Evolutionary conservation across 2,329 filamentous ascomycete species (phyloP).

Genomic region (Mariannaea elegans): DNA sequence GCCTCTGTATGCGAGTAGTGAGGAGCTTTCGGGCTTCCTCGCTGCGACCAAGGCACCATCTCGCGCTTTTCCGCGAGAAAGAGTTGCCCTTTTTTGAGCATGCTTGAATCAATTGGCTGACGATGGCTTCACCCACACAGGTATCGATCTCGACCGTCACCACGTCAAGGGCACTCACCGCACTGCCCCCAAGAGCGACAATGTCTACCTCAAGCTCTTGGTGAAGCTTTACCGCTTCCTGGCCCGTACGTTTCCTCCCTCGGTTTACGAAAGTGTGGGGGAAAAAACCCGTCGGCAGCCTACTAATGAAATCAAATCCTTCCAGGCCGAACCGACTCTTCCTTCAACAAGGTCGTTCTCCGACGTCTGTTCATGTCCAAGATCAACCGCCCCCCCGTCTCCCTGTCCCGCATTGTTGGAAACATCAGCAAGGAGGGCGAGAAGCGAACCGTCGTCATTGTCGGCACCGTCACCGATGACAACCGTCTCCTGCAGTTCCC

Average conservation of each 20-base stretch:
- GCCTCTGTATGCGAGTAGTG: conserved; percentile 63
- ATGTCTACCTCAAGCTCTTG: conserved; percentile 96
- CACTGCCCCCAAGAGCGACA: conserved; percentile 97
- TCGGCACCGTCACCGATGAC: conserved; percentile 97
- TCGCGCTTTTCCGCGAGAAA: conserved; percentile 39
- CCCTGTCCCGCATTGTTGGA: conserved; percentile 86
- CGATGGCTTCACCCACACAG: conserved; percentile 61
- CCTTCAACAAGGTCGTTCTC: conserved; percentile 99
- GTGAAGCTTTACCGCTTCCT: conserved; percentile 99
- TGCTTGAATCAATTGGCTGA: conserved; percentile 72
- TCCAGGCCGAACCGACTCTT: conserved; percentile 89
- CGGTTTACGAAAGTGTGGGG: not conserved
- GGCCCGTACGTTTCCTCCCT: conserved; percentile 76
- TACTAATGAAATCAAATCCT: conserved; percentile 18
- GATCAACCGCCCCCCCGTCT: conserved; percentile 96
- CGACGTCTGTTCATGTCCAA: conserved; percentile 98
- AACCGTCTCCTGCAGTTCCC: conserved; percentile 90
- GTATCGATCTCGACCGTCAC: conserved; percentile 77
- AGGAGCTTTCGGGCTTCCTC: conserved; percentile 27
- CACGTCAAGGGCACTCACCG: conserved; percentile 80
- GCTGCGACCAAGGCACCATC: conserved; percentile 43
- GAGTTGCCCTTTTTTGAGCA: conserved; percentile 61
- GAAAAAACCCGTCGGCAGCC: not conserved
- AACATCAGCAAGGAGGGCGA: conserved; percentile 72
- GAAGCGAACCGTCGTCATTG: conserved; percentile 90